Evolutionary conservation across 345 rosid genomes (phyloP).

Genomic region (Boechera stricta): DNA sequence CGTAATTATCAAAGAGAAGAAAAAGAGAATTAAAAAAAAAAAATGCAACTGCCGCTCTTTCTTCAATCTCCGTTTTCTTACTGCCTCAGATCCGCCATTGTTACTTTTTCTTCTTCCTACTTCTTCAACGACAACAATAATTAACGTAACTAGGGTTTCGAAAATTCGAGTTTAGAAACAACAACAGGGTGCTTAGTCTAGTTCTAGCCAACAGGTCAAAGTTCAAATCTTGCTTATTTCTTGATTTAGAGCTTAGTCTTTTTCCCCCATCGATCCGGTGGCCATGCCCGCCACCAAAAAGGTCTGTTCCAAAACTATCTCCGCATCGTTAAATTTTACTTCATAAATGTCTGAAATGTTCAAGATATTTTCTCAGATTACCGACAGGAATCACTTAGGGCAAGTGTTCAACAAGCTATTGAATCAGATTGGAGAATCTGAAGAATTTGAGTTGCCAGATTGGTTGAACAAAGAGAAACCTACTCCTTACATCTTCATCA

Average conservation of each 20-base stretch:
- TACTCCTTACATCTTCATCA: constrained; percentile 66
- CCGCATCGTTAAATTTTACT: background rate
- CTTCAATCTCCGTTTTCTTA: constrained; percentile 8
- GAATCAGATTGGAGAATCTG: constrained; percentile 64
- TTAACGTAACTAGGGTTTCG: constrained; percentile 5
- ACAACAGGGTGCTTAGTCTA: background rate
- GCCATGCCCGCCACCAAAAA: constrained; percentile 43
- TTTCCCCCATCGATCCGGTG: background rate
- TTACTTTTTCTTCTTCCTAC: constrained; percentile 22
- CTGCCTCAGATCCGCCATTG: constrained; percentile 46
- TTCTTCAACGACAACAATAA: background rate
- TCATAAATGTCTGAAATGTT: constrained; percentile 9
- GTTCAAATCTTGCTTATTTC: background rate
- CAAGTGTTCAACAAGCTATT: constrained; percentile 66
- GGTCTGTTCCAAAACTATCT: constrained; percentile 25
- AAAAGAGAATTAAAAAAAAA: background rate
- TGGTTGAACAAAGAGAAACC: constrained; percentile 74
- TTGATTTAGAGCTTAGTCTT: background rate
- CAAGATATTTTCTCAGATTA: constrained; percentile 51
- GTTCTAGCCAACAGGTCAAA: background rate
- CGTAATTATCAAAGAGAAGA: constrained; percentile 22
- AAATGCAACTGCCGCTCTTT: constrained; percentile 45
- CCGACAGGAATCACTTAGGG: constrained; percentile 51
- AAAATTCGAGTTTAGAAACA: background rate
- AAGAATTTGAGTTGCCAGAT: constrained; percentile 87